Evolutionary conservation across 2,329 filamentous ascomycete species (phyloP).

Genomic region (Mycogone perniciosa): DNA sequence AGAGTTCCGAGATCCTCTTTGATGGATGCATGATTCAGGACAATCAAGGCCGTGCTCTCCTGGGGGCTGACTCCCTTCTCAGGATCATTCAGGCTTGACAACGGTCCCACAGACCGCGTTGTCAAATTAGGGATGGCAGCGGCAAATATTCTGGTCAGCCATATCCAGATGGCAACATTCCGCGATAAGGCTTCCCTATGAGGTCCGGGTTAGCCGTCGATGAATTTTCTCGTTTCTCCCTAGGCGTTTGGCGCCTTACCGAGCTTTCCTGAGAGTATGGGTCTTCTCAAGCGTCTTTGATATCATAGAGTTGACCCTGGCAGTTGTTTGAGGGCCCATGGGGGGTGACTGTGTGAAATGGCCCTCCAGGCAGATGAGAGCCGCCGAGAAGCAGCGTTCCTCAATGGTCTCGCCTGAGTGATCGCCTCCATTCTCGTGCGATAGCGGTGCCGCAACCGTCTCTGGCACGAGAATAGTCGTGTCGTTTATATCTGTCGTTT

Average conservation of each 20-base stretch:
- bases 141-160: slow-evolving; percentile 55
- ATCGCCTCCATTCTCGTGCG: slow-evolving; percentile 13
- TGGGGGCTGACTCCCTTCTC: slow-evolving; percentile 53
- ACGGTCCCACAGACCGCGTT: slow-evolving; percentile 51
- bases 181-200: slow-evolving; percentile 52
- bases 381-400: slow-evolving; percentile 55
- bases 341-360: slow-evolving; percentile 52
- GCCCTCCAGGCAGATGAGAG: slow-evolving; percentile 55
- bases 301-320: slow-evolving; percentile 51
- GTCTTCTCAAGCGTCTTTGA: slow-evolving; percentile 58
- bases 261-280: slow-evolving; percentile 52
- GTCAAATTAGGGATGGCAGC: slow-evolving; percentile 56
- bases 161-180: slow-evolving; percentile 61
- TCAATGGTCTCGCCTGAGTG: slow-evolving; percentile 47
- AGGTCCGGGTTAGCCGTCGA: slow-evolving; percentile 13
- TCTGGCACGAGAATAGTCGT: slow-evolving; percentile 7
- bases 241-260: slow-evolving; percentile 33
- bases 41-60: slow-evolving; percentile 56
- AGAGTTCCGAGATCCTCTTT: slow-evolving; percentile 58
- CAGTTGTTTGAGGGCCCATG: slow-evolving; percentile 51
- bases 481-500: slow-evolving; percentile 7
- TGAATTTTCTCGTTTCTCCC: neutral
- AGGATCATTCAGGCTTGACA: slow-evolving; percentile 47
- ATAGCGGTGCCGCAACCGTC: neutral
- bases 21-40: slow-evolving; percentile 54